phyloP scores from a whole-genome alignment of 2,329 filamentous ascomycete genomes.

The Escovopsis sp. region DNA sequence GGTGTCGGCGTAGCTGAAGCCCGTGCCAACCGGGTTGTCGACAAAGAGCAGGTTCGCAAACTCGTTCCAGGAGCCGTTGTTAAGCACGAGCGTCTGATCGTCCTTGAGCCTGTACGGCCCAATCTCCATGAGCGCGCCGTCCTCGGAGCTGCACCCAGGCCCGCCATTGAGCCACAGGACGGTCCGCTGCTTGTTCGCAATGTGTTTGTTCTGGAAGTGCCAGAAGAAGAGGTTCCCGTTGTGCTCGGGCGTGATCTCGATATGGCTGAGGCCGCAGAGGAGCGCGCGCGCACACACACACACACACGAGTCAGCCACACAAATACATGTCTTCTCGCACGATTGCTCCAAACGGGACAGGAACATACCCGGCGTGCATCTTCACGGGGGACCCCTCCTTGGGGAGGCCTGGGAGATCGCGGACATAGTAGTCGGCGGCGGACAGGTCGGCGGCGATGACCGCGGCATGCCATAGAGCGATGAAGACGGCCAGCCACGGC shows the following conservation, averaged over 20 bases:
- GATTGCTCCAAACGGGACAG: background rate
- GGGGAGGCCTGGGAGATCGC: conserved; percentile 71
- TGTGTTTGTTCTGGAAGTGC: conserved; percentile 92
- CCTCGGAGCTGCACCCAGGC: conserved; percentile 92
- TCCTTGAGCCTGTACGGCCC: conserved; percentile 81
- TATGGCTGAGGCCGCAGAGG: conserved; percentile 46
- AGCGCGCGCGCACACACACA: conserved; percentile 6
- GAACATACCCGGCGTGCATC: conserved; percentile 90
- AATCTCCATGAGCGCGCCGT: conserved; percentile 90
- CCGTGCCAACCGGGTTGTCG: conserved; percentile 91
- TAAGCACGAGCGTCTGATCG: conserved; percentile 55
- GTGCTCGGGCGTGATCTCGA: conserved; percentile 71
- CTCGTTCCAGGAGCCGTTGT: conserved; percentile 96
- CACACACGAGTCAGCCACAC: too few species aligned
- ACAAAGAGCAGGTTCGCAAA: conserved; percentile 96
- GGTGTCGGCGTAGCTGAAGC: conserved; percentile 89
- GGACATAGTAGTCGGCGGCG: conserved; percentile 75
- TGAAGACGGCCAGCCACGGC: conserved; percentile 18
- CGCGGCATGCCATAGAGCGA: conserved; percentile 29
- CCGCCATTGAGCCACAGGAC: conserved; percentile 97
- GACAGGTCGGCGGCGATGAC: conserved; percentile 15
- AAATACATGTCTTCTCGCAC: too few species aligned
- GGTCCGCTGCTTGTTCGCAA: conserved; percentile 78
- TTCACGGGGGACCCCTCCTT: conserved; percentile 58
- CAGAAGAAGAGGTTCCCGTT: conserved; percentile 98